These are phyloP conservation scores for Cochlearia excelsa DNA, from an alignment of 345 rosid genomes.

Conservation along the genomic window DNA sequence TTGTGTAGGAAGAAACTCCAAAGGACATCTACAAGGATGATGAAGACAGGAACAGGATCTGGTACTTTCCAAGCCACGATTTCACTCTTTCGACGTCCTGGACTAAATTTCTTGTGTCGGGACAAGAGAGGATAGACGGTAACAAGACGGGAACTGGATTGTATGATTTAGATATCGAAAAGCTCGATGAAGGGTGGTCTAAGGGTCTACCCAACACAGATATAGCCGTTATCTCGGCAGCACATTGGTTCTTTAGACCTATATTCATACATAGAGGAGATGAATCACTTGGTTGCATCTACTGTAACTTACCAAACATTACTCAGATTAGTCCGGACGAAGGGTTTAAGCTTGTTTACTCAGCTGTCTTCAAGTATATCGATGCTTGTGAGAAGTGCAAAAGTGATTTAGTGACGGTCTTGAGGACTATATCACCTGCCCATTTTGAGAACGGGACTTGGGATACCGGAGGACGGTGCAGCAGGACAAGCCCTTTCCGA, in stretches of 20 bases:
- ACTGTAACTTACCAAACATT: conserved; percentile 50
- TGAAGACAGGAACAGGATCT: conserved; percentile 58
- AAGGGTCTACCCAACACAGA: conserved; percentile 43
- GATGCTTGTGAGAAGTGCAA: conserved; percentile 40
- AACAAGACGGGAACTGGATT: conserved; percentile 49
- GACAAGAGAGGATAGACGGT: conserved; percentile 41
- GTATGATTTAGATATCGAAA: conserved; percentile 46
- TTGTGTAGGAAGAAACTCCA: conserved; percentile 63
- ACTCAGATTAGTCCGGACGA: conserved; percentile 41
- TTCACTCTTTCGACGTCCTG: conserved; percentile 65
- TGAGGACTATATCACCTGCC: conserved; percentile 81
- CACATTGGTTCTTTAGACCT: conserved; percentile 79
- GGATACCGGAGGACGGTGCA: conserved; percentile 73
- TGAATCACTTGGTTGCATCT: conserved; percentile 54
- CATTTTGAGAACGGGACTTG: conserved; percentile 85
- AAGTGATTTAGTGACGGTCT: conserved; percentile 34
- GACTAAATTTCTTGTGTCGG: conserved; percentile 62
- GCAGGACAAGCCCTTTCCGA: conserved; percentile 48
- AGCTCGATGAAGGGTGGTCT: conserved; percentile 51
- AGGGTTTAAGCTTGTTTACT: conserved; percentile 51
- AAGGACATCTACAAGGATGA: conserved; percentile 47
- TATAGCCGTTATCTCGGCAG: conserved; percentile 57
- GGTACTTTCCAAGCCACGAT: conserved; percentile 61
- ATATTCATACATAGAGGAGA: conserved; percentile 45
- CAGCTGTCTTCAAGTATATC: conserved; percentile 47